A percentile compares a stretch with the other conserved stretches of the same genome.
phyloP scores from a whole-genome alignment of 2,329 filamentous ascomycete genomes.

The Xylaria digitata region DNA sequence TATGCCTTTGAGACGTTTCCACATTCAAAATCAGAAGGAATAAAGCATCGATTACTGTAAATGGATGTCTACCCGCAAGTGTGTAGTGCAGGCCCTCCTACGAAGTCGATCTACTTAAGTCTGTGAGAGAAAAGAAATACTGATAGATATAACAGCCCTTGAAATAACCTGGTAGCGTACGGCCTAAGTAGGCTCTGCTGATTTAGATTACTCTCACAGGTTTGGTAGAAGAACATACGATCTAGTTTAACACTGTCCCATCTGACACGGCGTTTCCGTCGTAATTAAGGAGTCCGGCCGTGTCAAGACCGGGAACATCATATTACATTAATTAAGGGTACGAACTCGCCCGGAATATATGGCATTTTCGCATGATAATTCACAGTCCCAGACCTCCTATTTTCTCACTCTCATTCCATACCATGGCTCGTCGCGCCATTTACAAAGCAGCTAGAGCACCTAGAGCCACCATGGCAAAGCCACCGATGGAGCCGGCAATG shows the following conservation, averaged over 20 bases:
- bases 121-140: not conserved
- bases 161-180: too few relatives aligned
- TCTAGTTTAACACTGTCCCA: not conserved
- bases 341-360: not conserved
- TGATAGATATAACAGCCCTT: not conserved
- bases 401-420: not conserved
- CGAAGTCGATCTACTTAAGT: too few relatives aligned
- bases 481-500: constrained; percentile 31
- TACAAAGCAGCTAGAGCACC: constrained; percentile 36
- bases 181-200: not conserved
- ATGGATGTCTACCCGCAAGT: not conserved
- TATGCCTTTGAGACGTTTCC: not conserved
- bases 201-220: not conserved
- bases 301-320: not conserved
- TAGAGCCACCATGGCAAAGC: constrained; percentile 39
- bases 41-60: not conserved
- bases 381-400: not conserved
- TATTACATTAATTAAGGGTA: constrained; percentile 26
- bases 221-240: not conserved
- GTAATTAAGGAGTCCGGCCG: not conserved
- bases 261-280: not conserved
- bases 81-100: not conserved
- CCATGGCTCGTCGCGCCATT: not conserved
- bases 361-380: not conserved
- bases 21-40: not conserved